These are phyloP conservation scores for Oemleria cerasiformis DNA, from an alignment of 306 rosid species.

Conservation along the genomic window DNA sequence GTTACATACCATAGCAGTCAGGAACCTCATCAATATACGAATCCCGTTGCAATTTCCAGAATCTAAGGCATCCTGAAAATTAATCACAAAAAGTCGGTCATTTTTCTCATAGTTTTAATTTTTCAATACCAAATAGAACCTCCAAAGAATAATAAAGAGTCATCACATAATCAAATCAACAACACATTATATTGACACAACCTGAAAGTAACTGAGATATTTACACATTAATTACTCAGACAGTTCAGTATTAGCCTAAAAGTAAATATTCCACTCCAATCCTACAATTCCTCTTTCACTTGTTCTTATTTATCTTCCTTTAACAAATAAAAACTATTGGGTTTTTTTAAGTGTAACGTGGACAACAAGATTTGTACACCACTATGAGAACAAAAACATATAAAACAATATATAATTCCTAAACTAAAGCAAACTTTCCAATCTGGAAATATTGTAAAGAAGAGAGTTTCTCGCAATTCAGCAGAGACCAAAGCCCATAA, in stretches of 20 bases:
- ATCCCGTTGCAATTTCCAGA: slow-evolving; percentile 68
- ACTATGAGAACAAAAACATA: neutral
- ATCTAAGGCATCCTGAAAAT: slow-evolving; percentile 69
- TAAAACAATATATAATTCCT: neutral
- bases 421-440: neutral
- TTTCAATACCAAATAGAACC: neutral
- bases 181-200: too few relatives aligned
- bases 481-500: too few relatives aligned
- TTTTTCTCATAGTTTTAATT: neutral
- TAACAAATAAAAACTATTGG: too few relatives aligned
- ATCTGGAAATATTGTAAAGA: neutral
- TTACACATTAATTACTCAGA: too few relatives aligned
- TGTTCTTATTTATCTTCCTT: neutral
- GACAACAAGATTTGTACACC: neutral
- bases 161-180: too few relatives aligned
- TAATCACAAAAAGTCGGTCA: neutral
- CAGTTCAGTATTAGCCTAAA: neutral
- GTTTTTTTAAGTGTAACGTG: too few relatives aligned
- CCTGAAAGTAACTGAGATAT: too few relatives aligned
- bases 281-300: neutral
- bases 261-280: neutral
- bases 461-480: too few relatives aligned
- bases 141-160: neutral
- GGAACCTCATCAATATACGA: slow-evolving; percentile 78
- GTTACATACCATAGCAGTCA: slow-evolving; percentile 77